Conservation (phyloP, 306 rosid genomes). For the Rosa lucieae region DNA sequence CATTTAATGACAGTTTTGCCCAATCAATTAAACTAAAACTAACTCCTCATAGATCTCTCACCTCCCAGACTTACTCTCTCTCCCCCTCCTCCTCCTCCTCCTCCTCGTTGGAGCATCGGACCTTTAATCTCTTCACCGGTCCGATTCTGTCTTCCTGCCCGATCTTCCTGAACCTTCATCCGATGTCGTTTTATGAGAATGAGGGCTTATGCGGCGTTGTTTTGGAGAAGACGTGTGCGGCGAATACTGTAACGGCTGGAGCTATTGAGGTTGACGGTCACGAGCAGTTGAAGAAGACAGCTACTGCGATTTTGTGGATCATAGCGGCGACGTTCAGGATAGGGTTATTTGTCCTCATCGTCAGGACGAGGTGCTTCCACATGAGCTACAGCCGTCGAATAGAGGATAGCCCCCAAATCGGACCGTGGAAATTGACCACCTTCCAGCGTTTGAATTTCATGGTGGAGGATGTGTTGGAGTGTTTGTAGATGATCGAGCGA, state of each 20-base stretch:
- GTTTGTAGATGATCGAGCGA: constrained; percentile 58
- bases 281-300: constrained; percentile 59
- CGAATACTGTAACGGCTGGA: constrained; percentile 29
- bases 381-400: constrained; percentile 53
- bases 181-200: constrained; percentile 70
- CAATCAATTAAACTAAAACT: too few species aligned
- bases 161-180: constrained; percentile 59
- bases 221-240: constrained; percentile 56
- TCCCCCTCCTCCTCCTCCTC: too few species aligned
- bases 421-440: constrained; percentile 87
- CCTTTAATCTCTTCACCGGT: constrained; percentile 74
- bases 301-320: constrained; percentile 84
- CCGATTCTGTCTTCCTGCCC: constrained; percentile 67
- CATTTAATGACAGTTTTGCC: too few species aligned
- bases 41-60: too few species aligned
- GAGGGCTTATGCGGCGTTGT: constrained; percentile 69
- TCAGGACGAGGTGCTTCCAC: constrained; percentile 83
- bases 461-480: constrained; percentile 81
- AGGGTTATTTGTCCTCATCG: constrained; percentile 72
- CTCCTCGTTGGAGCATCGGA: too few species aligned
- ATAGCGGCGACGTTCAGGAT: constrained; percentile 85
- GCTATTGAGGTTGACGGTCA: constrained; percentile 33
- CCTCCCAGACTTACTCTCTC: too few species aligned
- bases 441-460: constrained; percentile 84
- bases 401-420: constrained; percentile 42